Evolutionary conservation across 306 rosid genomes (phyloP), one percentile per base, ranked within the genome.

Genomic region (Begonia peltatifolia): DNA sequence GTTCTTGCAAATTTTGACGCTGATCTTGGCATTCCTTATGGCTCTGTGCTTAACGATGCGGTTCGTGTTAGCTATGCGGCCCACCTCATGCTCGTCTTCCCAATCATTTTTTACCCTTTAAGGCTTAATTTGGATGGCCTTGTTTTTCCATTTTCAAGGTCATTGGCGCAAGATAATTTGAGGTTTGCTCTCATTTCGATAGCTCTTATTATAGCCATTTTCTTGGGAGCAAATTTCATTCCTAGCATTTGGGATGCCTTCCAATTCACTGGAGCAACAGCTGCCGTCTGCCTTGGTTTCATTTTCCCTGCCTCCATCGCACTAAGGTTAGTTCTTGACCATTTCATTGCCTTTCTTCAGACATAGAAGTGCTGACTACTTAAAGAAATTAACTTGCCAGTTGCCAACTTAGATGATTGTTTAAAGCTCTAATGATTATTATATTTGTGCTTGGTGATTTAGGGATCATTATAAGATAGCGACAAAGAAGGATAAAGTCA

Each of bases 211-310:
- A 10, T 36, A 9, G 11, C 64, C 12, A 57, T 65, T 57, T 66
- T 71, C 74, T 43, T 68, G 64, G 81, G 72, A 41, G 77, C 81
- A 51, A 71, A 57, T 56, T 68, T 57, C 69, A 68, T 76, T 48
- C 77, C 77, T 17, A 71, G 62, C 61, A 76, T 68, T 12, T 76
- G 81, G 81, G 77, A 63, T 11, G 81, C 77, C 52, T 76, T 76
- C 48, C 69, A 76, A 50, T 71, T 76, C 59, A 64, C 66, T 18
- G 81, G 81, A 60, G 71, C 74, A 23, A 76, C 74, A 18, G 67
- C 69, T 57, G 77, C 69, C 23, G 77, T 65, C 43, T 62, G 69
- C 50, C 46, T 76, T 36, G 81, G 67, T 7, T 76, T 76, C 77
- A 68, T 76, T 52, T 76, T 76, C 48, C 81, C 81, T 36, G 74